Conservation (phyloP, 1,139 yeast genomes). For the Geotrichum klebahnii region DNA sequence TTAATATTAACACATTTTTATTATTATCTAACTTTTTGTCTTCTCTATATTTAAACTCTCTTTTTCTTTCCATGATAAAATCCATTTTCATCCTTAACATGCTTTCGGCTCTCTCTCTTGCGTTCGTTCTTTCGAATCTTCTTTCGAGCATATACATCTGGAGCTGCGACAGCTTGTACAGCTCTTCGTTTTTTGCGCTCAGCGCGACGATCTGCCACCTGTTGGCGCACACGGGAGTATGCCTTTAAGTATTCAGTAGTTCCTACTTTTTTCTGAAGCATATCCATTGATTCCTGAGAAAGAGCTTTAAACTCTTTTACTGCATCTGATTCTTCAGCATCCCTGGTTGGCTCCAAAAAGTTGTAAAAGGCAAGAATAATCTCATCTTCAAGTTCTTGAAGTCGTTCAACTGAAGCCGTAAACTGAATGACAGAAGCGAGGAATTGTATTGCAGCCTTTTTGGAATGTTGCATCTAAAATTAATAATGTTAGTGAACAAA, state of each 20-base stretch:
- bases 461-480: slow-evolving; percentile 48
- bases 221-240: slow-evolving; percentile 60
- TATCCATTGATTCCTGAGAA: slow-evolving; percentile 63
- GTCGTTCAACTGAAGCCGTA: slow-evolving; percentile 16
- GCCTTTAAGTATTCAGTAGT: slow-evolving; percentile 63
- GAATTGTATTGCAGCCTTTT: slow-evolving; percentile 52
- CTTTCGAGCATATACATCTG: slow-evolving; percentile 73
- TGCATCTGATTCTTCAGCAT: slow-evolving; percentile 41
- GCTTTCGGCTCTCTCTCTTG: slow-evolving; percentile 69
- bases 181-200: slow-evolving; percentile 77
- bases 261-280: slow-evolving; percentile 69
- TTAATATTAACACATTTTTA: not conserved
- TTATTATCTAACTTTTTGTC: too few relatives aligned
- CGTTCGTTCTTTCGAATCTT: slow-evolving; percentile 72
- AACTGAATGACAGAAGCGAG: slow-evolving; percentile 37
- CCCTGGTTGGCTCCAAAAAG: slow-evolving; percentile 43
- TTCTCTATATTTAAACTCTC: slow-evolving; percentile 29
- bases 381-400: slow-evolving; percentile 28
- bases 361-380: slow-evolving; percentile 57
- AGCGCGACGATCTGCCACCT: slow-evolving; percentile 58
- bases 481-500: not conserved
- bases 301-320: slow-evolving; percentile 53
- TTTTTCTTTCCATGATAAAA: slow-evolving; percentile 64
- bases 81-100: slow-evolving; percentile 71
- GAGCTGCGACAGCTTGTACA: slow-evolving; percentile 70